Base-by-base conservation (phyloP, 306 rosid genomes). In the Casuarina equisetifolia region DNA sequence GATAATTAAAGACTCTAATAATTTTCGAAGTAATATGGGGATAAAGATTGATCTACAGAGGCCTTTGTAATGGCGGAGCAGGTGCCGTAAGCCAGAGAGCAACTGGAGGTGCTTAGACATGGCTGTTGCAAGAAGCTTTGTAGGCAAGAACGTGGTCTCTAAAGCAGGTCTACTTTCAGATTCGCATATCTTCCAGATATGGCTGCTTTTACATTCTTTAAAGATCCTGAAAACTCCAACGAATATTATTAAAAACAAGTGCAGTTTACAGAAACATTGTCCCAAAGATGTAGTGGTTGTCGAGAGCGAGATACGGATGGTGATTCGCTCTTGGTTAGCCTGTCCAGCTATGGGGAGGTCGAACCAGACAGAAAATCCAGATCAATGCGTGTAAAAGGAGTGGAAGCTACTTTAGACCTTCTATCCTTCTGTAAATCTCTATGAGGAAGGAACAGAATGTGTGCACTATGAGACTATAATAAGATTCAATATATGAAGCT, bases 301-400 rank as follows among this genome's bases (percentile, higher is more conserved):
- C 75, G 48, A 68, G 83, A 77, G 72, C 77, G 76, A 71, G 83
- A 74, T 53, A 46, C 48, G 69, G 77, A 45, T 73, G 69, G 11
- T 78, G 78, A 58, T 55, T 67, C 45, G 78, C 78, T 20, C 66
- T 32, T 5, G 7, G 46, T 61, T 54, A 58, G 76, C 62, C 57
- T 59, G 44, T 76, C 59, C 40, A 32, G 73, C 76, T 68, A 40
- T 43, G 20, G 46, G 70, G 32, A 45, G 61, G 15, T 25, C 54
- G 45, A 52, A 75, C 76, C 54, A 11, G 80, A 76, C 64, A 25
- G 39, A 19, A 57, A 5, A 57, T 57, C 63, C 63, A 57, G 32
- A 6, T 57, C 63, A 19, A 57, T 3, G 9, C 12, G 11, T 9
- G 63, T 6, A n/a, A 57, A 57, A 57, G 19, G 7, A 19, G 63